These are phyloP conservation scores for Talaromyces sp. DNA, from an alignment of 2,329 filamentous ascomycete species.

Conservation along the genomic window DNA sequence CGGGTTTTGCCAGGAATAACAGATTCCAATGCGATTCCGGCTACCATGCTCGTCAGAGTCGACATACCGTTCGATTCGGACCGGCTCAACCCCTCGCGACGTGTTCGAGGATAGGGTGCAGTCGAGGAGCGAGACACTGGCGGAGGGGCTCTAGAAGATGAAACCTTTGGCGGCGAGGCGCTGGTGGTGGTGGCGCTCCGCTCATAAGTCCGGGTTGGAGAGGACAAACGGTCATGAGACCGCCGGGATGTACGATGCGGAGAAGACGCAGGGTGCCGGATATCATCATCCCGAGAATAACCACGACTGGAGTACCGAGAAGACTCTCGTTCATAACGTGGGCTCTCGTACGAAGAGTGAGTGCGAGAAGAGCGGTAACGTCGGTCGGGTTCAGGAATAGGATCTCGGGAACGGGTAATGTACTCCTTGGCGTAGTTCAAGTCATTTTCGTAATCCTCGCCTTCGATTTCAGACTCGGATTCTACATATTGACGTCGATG, in stretches of 20 bases:
- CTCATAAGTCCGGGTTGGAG: slow-evolving; percentile 17
- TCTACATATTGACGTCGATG: slow-evolving; percentile 9
- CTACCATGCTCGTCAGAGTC: slow-evolving; percentile 2
- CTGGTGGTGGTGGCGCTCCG: slow-evolving; percentile 27
- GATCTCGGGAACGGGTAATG: slow-evolving; percentile 26
- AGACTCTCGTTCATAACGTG: slow-evolving; percentile 23
- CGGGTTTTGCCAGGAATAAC: slow-evolving; percentile 19
- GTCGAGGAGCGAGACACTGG: slow-evolving; percentile 28
- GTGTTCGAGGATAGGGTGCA: slow-evolving; percentile 21
- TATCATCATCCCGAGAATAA: slow-evolving; percentile 20
- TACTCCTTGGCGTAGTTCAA: slow-evolving; percentile 30
- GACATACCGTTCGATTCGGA: slow-evolving; percentile 27
- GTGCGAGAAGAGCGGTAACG: slow-evolving; percentile 27
- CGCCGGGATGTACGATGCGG: slow-evolving; percentile 22
- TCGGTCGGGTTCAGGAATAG: slow-evolving; percentile 19
- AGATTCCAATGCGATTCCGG: slow-evolving; percentile 11
- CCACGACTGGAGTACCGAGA: slow-evolving; percentile 23
- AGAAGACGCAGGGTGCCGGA: slow-evolving; percentile 9
- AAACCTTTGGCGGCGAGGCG: slow-evolving; percentile 26
- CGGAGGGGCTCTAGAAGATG: slow-evolving; percentile 23
- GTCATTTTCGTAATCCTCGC: slow-evolving; percentile 20
- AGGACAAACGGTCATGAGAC: slow-evolving; percentile 26
- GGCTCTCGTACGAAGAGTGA: slow-evolving; percentile 19
- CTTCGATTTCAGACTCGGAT: slow-evolving; percentile 16
- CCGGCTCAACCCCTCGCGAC: slow-evolving; percentile 40